A percentile compares a stretch with the other conserved stretches of the same genome.
Evolutionary conservation across 495 filamentous ascomycete genomes (phyloP).

Genomic region (Penicillium canescens): DNA sequence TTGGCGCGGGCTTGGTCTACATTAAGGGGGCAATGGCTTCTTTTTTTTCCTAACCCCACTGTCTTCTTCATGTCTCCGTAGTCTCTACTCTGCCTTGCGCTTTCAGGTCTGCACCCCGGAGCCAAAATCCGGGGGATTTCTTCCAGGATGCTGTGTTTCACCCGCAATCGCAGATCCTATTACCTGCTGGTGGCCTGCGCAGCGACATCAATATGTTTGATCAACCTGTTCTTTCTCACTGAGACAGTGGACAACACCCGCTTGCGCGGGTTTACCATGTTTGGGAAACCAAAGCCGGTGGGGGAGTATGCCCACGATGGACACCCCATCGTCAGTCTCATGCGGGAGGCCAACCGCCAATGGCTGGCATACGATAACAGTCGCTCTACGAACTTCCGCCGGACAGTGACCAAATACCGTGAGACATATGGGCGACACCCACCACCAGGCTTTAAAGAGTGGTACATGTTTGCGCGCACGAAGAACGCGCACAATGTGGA

Average conservation of each 20-base stretch:
- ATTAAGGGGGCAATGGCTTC: background rate
- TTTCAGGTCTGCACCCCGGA: background rate
- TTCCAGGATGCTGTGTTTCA: constrained; percentile 17
- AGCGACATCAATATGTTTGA: constrained; percentile 7
- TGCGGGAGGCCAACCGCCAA: constrained; percentile 15
- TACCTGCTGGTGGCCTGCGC: constrained; percentile 15
- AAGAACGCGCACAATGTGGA: constrained; percentile 63
- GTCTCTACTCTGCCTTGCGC: too few relatives aligned
- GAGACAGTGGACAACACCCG: constrained; percentile 8
- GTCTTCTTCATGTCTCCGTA: too few relatives aligned
- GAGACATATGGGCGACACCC: constrained; percentile 66
- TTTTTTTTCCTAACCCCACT: background rate
- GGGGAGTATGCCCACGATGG: constrained; percentile 15
- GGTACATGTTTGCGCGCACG: constrained; percentile 66
- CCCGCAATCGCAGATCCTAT: constrained; percentile 13
- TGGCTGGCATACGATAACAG: constrained; percentile 18
- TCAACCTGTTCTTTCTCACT: constrained; percentile 18
- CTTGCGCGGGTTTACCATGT: constrained; percentile 7
- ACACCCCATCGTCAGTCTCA: constrained; percentile 19
- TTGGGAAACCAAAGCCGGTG: constrained; percentile 1
- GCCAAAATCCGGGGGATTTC: background rate
- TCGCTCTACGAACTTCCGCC: constrained; percentile 37
- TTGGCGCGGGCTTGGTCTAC: too few relatives aligned
- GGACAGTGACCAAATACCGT: constrained; percentile 63
- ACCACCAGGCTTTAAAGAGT: constrained; percentile 69